These are phyloP conservation scores for Camelina hispida DNA, from an alignment of 345 rosid species.

Conservation along the genomic window DNA sequence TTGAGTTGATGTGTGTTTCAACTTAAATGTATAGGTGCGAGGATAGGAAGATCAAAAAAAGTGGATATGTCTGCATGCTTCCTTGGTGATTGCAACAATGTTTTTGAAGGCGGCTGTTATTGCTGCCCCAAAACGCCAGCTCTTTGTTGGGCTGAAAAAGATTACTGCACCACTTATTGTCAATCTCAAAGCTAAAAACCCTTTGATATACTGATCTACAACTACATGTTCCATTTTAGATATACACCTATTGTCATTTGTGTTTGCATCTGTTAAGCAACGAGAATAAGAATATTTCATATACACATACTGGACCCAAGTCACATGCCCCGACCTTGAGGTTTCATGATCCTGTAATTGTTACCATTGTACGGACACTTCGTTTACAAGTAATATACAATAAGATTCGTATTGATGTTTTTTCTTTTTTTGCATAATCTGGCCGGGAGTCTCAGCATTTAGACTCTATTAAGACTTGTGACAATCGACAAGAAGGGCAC, in stretches of 20 bases:
- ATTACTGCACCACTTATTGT: conserved; percentile 24
- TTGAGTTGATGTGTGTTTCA: conserved; percentile 18
- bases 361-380: not conserved
- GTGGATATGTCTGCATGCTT: conserved; percentile 13
- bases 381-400: not conserved
- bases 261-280: not conserved
- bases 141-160: conserved; percentile 9
- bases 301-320: not conserved
- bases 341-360: conserved; percentile 6
- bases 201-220: not conserved
- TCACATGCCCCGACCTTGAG: conserved; percentile 1
- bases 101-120: conserved; percentile 21
- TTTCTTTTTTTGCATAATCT: not conserved
- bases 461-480: not conserved
- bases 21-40: conserved; percentile 24
- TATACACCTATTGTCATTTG: not conserved
- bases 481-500: not conserved
- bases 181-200: not conserved
- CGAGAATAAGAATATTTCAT: not conserved
- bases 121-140: conserved; percentile 27
- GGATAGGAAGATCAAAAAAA: conserved; percentile 3
- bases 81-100: not conserved
- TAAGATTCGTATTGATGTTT: not conserved
- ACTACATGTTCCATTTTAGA: not conserved
- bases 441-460: not conserved